phyloP scores from a whole-genome alignment of 331 rosid species.

The Cydonia oblonga region DNA sequence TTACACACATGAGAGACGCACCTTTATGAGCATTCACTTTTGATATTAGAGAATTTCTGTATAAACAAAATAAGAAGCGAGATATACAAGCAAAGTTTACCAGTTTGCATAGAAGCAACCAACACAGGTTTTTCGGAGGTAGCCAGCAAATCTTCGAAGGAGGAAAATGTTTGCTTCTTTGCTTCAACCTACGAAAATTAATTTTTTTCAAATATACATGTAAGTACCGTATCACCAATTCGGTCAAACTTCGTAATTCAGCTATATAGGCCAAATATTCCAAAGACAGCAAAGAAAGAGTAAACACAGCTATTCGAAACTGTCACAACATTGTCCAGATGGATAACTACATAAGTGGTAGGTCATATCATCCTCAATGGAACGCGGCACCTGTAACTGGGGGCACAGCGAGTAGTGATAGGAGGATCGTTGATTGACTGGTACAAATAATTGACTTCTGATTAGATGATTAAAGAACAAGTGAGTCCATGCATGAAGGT shows the following conservation, averaged over 20 bases:
- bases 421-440: background rate
- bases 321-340: background rate
- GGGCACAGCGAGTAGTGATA: background rate
- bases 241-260: background rate
- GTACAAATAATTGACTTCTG: background rate
- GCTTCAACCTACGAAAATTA: constrained; percentile 58
- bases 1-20: background rate
- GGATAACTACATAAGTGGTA: background rate
- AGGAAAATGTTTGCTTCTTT: constrained; percentile 68
- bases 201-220: background rate
- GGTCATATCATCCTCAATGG: background rate
- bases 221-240: constrained; percentile 4
- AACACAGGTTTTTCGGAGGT: constrained; percentile 68
- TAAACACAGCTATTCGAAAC: background rate
- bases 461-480: background rate
- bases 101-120: constrained; percentile 98
- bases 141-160: constrained; percentile 72
- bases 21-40: background rate
- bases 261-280: background rate
- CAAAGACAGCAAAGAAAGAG: background rate
- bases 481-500: background rate
- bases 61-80: background rate
- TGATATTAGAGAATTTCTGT: background rate
- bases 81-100: constrained; percentile 21
- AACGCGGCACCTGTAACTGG: background rate